Evolutionary conservation across 768 basidiomycete species (phyloP).

Genomic region (Hygrophoropsis aurantiaca): DNA sequence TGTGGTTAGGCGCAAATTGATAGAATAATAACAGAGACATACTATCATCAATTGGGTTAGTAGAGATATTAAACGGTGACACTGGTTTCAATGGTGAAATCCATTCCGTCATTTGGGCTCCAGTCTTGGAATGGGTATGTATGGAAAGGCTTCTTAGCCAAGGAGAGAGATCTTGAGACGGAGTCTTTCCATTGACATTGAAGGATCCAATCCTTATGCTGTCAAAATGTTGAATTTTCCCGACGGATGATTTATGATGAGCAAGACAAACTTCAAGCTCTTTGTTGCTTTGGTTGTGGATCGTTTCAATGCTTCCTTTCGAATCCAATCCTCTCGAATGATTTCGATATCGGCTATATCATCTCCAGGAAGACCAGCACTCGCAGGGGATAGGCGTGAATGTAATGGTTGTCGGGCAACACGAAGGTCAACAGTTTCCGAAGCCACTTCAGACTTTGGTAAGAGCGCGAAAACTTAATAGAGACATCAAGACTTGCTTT

Average conservation of each 20-base stretch:
- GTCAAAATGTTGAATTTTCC: conserved; percentile 3
- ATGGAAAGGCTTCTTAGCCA: conserved; percentile 50
- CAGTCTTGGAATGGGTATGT: conserved; percentile 2
- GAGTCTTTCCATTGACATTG: conserved; percentile 79
- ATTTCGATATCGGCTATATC: conserved; percentile 57
- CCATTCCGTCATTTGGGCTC: conserved; percentile 6
- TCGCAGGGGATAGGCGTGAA: conserved; percentile 54
- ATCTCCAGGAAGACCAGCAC: conserved; percentile 62
- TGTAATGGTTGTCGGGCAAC: conserved; percentile 45
- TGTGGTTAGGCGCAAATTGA: not conserved
- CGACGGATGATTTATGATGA: not conserved
- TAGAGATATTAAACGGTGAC: conserved; percentile 33
- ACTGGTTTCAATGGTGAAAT: conserved; percentile 35
- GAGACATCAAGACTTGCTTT: too few species aligned
- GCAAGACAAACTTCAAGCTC: conserved; percentile 16
- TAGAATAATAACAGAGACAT: conserved; percentile 2
- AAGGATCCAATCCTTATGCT: conserved; percentile 78
- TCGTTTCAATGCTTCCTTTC: conserved; percentile 38
- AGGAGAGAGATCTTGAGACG: conserved; percentile 67
- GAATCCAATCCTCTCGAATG: conserved; percentile 68
- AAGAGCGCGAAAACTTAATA: too few species aligned
- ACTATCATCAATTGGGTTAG: conserved; percentile 23
- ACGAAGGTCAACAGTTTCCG: conserved; percentile 49
- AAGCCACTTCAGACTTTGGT: conserved; percentile 3
- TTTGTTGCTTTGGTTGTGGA: conserved; percentile 20